Percentiles rank a stretch among this genome's conserved stretches.
These are phyloP conservation scores for Salix dunnii DNA, from an alignment of 345 rosid species.

Conservation along the genomic window DNA sequence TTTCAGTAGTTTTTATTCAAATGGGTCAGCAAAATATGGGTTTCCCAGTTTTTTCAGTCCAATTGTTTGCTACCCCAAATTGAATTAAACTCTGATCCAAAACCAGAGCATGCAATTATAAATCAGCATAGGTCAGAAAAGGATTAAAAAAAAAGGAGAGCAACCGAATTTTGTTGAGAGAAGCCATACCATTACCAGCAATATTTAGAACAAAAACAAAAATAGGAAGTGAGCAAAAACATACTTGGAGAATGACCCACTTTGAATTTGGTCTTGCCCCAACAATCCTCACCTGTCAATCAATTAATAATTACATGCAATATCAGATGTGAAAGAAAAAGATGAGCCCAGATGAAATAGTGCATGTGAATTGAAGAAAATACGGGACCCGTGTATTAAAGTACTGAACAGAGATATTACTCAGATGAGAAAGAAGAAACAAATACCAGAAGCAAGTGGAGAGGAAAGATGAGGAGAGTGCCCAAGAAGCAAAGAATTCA, in stretches of 20 bases:
- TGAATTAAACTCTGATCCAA: too few relatives aligned
- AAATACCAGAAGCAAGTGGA: conserved; percentile 40
- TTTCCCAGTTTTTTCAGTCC: too few relatives aligned
- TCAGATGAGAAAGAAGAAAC: not conserved
- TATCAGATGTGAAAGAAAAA: not conserved
- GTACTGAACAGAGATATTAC: not conserved
- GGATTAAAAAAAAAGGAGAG: not conserved
- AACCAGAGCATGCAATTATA: too few relatives aligned
- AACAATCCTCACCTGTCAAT: conserved; percentile 27
- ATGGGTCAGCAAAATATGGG: too few relatives aligned
- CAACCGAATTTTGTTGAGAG: not conserved
- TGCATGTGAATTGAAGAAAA: not conserved
- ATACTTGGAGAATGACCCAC: conserved; percentile 24
- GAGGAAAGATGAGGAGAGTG: conserved; percentile 20
- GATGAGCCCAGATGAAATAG: not conserved
- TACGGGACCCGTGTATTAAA: not conserved
- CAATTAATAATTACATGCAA: not conserved
- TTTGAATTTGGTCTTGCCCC: conserved; percentile 31
- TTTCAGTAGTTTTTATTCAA: too few relatives aligned
- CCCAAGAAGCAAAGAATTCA: conserved; percentile 59
- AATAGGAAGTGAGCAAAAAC: not conserved
- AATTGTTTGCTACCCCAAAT: too few relatives aligned
- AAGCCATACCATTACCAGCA: not conserved
- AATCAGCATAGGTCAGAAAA: not conserved
- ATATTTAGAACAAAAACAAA: not conserved